phyloP scores from a whole-genome alignment of 768 basidiomycete genomes.

The Termitomyces bulborhizus region DNA sequence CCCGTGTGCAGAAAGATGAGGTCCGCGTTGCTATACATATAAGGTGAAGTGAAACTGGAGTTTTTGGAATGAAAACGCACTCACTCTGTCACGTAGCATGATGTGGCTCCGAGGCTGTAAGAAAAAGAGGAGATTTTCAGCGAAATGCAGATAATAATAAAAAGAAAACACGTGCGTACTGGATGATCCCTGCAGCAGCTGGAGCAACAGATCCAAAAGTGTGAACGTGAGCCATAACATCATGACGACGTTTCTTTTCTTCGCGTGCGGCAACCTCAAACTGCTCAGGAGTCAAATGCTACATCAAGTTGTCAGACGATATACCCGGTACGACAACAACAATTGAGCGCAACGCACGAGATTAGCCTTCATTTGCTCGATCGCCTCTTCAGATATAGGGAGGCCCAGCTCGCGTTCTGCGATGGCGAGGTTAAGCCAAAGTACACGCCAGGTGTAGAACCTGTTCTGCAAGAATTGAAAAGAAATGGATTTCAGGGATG shows the following conservation, averaged over 20 bases:
- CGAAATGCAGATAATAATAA: too few species aligned
- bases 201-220: constrained; percentile 93
- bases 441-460: constrained; percentile 89
- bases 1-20: constrained; percentile 93
- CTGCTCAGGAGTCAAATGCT: constrained; percentile 84
- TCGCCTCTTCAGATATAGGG: constrained; percentile 82
- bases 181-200: constrained; percentile 93
- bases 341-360: constrained; percentile 52
- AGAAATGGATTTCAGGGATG: background rate
- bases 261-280: constrained; percentile 89
- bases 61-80: background rate
- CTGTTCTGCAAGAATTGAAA: constrained; percentile 58
- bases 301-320: background rate
- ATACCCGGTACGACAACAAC: background rate
- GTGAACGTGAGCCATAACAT: constrained; percentile 99
- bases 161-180: too few species aligned
- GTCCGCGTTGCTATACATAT: constrained; percentile 84
- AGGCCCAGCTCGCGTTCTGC: constrained; percentile 96
- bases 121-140: too few species aligned
- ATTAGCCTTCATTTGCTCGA: constrained; percentile 92
- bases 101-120: constrained; percentile 68
- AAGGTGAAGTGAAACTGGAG: too few species aligned
- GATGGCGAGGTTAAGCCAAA: constrained; percentile 95
- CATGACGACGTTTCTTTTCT: constrained; percentile 96
- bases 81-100: constrained; percentile 98